Evolutionary conservation across 2,329 filamentous ascomycete genomes (phyloP).

Genomic region (Neodidymelliopsis sp.): DNA sequence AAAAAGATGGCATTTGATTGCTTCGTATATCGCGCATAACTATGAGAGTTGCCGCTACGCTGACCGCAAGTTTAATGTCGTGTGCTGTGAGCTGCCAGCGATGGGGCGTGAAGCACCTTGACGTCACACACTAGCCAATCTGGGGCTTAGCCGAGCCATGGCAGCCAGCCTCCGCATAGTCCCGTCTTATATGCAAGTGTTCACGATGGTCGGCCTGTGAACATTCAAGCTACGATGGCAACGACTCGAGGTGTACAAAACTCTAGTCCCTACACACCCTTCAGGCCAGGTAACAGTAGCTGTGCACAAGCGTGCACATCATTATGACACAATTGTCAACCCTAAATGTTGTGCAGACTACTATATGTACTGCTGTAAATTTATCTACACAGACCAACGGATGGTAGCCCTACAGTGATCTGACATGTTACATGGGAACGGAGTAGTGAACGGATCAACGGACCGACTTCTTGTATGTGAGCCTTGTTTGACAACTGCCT

Average conservation of each 20-base stretch:
- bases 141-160: not conserved
- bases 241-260: too few relatives aligned
- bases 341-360: not conserved
- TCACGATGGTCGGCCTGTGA: too few relatives aligned
- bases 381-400: too few relatives aligned
- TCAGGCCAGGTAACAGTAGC: too few relatives aligned
- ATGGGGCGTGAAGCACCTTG: not conserved
- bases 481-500: too few relatives aligned
- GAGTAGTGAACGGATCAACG: not conserved
- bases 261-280: too few relatives aligned
- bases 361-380: too few relatives aligned
- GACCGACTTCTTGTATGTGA: too few relatives aligned
- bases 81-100: slow-evolving; percentile 6
- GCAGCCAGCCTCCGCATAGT: slow-evolving; percentile 9
- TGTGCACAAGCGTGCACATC: too few relatives aligned
- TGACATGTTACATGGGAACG: not conserved
- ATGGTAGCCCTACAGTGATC: not conserved
- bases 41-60: slow-evolving; percentile 16
- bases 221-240: too few relatives aligned
- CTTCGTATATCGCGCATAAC: slow-evolving; percentile 23
- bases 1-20: slow-evolving; percentile 25
- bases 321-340: not conserved
- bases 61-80: slow-evolving; percentile 27
- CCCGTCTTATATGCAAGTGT: not conserved
- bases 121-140: slow-evolving; percentile 1